Evolutionary conservation across 306 rosid genomes (phyloP), one percentile per base, ranked within the genome.

Genomic region (Quercus engelmannii): DNA sequence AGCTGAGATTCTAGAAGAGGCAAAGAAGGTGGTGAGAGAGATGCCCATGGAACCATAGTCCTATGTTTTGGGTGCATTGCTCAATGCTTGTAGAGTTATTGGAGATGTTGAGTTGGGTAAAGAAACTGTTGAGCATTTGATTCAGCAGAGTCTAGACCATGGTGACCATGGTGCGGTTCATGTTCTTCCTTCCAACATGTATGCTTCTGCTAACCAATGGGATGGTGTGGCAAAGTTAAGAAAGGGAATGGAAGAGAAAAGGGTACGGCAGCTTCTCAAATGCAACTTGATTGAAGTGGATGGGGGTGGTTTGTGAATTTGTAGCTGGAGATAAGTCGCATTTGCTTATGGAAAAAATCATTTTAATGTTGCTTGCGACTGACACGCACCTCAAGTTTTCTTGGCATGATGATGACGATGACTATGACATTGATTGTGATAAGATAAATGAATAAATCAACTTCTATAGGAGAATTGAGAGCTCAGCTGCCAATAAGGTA

Each of bases 31-130:
- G 31, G 86, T 74, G 41, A 73, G 63, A 25, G 46, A 70, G 74
- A 87, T 87, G 88, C 90, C 85, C 1, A 57, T 87, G 78, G 86
- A 31, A 31, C 88, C 83, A 17, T 85, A 84, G 55, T 82, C 86
- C 0, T 77, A 68, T 4, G 85, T 87, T 6, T 74, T 84, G 69
- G 90, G 88, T 33, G 88, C 88, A 64, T 76, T 84, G 73, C 90
- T 87, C 25, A 82, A 84, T 76, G 86, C 90, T 33, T 84, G 85
- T 76, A 69, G 90, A 64, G 81, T 75, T 73, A 81, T 71, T 74
- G 88, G 86, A 59, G 74, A 84, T 62, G 72, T 87, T 10, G 80
- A 84, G 30, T 76, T 87, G 49, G 88, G 81, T 11, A 74, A 72
- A 76, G 81, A 82, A 76, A 76, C 81, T 75, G 80, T 74, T 7